Evolutionary conservation across 495 filamentous ascomycete species (phyloP), one percentile per base, ranked within the genome.

Genomic region (Penicillium fimorum): DNA sequence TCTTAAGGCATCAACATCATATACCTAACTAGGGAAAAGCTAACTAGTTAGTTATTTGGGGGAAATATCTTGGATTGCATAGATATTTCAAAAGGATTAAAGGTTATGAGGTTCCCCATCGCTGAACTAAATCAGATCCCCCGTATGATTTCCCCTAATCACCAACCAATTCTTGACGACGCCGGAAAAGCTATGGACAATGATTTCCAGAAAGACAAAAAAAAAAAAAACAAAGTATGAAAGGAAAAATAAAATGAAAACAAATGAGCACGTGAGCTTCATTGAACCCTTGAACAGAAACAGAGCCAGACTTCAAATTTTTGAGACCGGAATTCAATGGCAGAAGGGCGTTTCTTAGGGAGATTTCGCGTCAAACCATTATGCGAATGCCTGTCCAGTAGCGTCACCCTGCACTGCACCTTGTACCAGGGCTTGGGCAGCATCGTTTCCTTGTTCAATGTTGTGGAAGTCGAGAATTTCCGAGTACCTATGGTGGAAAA

Each of bases 401-500:
- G 27, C n/a, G 18, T 46, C 22, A 13, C 66, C 72, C 49, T 72
- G 71, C 32, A 65, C 66, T 25, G 61, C 66, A n/a, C 70, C 71
- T 27, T 70, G 58, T 29, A 72, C 67, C 17, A 74, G 61, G 45
- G 66, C 67, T 51, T 76, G 70, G 5, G 63, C 68, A n/a, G 67
- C 67, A 38, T 78, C 75, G 53, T 62, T 68, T 24, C 61, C 59
- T 60, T 87, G 83, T 64, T 94, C 91, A 56, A 96, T 86, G 70
- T 97, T 97, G 76, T 98, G 94, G 72, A 96, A 98, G 71, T 98
- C 95, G 63, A 98, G 85, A 66, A 98, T 98, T 70, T 98, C 94
- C 53, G 92, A 96, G 79, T 98, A 98, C 94, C 94, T 97, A 68
- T 11, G 15, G 43, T 47, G 20, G 9, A 53, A 35, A 8, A 50